Base-by-base conservation (phyloP, 164 flowering plant species). In the Paratinospora sagittata region DNA sequence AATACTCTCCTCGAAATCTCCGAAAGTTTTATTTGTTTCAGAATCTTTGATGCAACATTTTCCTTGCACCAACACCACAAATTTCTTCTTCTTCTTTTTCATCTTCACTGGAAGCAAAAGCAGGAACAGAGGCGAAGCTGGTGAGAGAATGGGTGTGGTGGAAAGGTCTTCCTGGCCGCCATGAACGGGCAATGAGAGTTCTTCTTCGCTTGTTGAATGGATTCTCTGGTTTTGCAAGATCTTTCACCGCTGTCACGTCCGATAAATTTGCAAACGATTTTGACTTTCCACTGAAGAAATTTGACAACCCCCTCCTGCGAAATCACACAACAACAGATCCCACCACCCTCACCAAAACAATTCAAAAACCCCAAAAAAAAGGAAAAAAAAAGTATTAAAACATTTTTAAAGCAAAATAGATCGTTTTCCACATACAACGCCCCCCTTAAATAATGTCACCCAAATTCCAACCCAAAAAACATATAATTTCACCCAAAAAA, bases 181-280 rank as follows among this genome's bases (percentile, higher is more conserved):
- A 78, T 47, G 79, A 81, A 55, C 73, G 74, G 0, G 89, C 89
- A 6, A 84, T 69, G 26, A 88, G 55, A 14, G 82, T 65, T 47
- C 88, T 81, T 21, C 89, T 78, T 62, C 86, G 72, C 80, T 89
- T 89, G 85, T 86, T 89, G 69, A 84, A 82, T 34, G 90, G 87
- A 47, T 80, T 86, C 74, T 89, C 91, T 30, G 70, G 36, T 70
- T 89, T 89, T 65, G 74, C 80, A 69, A 89, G 69, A 45, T 84
- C 89, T 27, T 78, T 75, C 52, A 80, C 71, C 0, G 65, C 37
- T 23, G 68, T 76, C 49, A 73, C 87, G 0, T 84, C 84, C 12
- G 84, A 66, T 52, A 89, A 70, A 67, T 79, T 83, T 8, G 81
- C 83, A 66, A 89, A 89, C 0, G 93, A 89, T 66, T 84, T 89